These are phyloP conservation scores for Tolypocladium album DNA, from an alignment of 2,329 filamentous ascomycete genomes.

Conservation along the genomic window DNA sequence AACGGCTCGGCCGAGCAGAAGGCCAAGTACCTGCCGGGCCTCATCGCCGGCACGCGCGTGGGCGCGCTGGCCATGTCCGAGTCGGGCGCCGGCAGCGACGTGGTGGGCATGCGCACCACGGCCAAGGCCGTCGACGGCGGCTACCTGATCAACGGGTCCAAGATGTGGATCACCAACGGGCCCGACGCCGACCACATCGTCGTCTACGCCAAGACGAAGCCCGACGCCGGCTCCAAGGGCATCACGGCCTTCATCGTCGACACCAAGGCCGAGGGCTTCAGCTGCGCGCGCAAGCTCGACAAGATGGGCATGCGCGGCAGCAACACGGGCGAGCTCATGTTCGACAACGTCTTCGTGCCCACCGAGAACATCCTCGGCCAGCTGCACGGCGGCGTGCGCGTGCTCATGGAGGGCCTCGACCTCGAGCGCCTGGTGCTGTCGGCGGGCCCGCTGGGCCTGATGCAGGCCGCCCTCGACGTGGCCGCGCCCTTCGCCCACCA, in stretches of 20 bases:
- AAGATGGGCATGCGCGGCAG: constrained; percentile 97
- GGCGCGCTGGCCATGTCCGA: constrained; percentile 94
- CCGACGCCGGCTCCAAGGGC: constrained; percentile 70
- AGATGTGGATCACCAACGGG: constrained; percentile 99
- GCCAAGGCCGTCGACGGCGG: constrained; percentile 76
- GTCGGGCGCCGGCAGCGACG: constrained; percentile 80
- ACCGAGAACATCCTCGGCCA: constrained; percentile 68
- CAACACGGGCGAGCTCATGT: constrained; percentile 89
- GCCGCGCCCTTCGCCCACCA: constrained; percentile 82
- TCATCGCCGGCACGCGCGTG: constrained; percentile 71
- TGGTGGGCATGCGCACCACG: constrained; percentile 88
- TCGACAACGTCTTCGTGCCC: constrained; percentile 86
- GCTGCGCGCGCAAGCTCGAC: constrained; percentile 81
- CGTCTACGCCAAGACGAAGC: constrained; percentile 93
- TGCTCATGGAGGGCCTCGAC: constrained; percentile 94
- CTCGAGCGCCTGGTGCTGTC: constrained; percentile 87
- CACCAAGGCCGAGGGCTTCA: constrained; percentile 61
- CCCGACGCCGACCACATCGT: constrained; percentile 88
- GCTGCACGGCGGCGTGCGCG: constrained; percentile 72
- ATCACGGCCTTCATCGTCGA: constrained; percentile 94
- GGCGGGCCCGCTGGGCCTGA: constrained; percentile 82
- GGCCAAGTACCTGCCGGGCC: constrained; percentile 62
- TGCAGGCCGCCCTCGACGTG: constrained; percentile 84
- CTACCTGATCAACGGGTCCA: constrained; percentile 76
- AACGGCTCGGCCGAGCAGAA: constrained; percentile 79